A percentile compares a stretch with the other conserved stretches of the same genome.
Evolutionary conservation across 2,329 filamentous ascomycete species (phyloP).

Genomic region (Sporothrix variecibatus): DNA sequence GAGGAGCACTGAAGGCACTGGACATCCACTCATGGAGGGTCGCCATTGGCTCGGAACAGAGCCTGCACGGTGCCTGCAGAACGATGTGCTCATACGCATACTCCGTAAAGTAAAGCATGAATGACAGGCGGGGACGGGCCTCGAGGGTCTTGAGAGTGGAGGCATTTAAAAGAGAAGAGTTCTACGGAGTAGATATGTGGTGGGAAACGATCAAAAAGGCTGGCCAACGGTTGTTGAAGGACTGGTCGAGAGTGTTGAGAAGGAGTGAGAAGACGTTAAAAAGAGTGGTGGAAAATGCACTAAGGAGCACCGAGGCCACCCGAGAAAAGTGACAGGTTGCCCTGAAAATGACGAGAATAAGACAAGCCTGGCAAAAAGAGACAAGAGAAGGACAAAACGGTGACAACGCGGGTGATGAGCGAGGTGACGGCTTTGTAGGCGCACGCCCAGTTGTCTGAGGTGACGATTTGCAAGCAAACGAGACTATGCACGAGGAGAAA

Average conservation of each 20-base stretch:
- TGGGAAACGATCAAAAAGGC: background rate
- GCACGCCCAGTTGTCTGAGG: background rate
- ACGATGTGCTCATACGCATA: background rate
- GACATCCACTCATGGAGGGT: background rate
- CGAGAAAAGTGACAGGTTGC: background rate
- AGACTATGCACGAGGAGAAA: background rate
- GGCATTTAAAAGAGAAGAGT: background rate
- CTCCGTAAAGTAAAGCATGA: no score
- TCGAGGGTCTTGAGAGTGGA: background rate
- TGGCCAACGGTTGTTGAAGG: background rate
- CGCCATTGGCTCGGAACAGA: slow-evolving; percentile 2
- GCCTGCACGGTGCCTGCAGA: background rate
- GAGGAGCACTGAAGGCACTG: background rate
- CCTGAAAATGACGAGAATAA: background rate
- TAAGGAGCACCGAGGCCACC: background rate
- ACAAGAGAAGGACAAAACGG: background rate
- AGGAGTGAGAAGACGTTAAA: background rate
- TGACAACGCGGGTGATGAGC: background rate
- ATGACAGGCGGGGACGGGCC: background rate
- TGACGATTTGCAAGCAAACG: background rate
- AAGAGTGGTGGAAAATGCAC: background rate
- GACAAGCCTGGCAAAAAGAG: background rate
- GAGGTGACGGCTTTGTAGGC: background rate
- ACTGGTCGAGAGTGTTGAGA: background rate
- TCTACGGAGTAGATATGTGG: background rate